These are phyloP conservation scores for Pseudogymnoascus sp. DNA, from an alignment of 2,329 filamentous ascomycete genomes.

Conservation along the genomic window DNA sequence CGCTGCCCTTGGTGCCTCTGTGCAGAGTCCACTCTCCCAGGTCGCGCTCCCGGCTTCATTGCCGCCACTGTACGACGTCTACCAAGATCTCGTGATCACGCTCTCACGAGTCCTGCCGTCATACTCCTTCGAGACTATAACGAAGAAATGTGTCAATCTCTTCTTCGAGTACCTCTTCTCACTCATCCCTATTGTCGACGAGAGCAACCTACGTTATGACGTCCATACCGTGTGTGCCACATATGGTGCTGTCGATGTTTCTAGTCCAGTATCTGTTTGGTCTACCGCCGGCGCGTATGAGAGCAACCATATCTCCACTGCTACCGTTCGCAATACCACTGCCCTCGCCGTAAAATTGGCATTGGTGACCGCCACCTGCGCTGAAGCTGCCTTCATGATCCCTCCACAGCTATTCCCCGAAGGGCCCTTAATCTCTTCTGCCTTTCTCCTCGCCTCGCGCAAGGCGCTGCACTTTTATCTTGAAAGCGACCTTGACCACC, in stretches of 20 bases:
- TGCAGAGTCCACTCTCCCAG: not conserved
- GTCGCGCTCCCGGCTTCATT: not conserved
- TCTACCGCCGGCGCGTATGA: not conserved
- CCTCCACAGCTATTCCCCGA: constrained; percentile 34
- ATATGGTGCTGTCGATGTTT: not conserved
- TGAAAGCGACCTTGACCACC: constrained; percentile 35
- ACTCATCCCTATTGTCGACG: constrained; percentile 35
- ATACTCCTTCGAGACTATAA: constrained; percentile 12
- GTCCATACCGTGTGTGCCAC: constrained; percentile 27
- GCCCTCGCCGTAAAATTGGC: constrained; percentile 25
- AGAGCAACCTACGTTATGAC: constrained; percentile 32
- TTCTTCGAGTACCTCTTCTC: constrained; percentile 38
- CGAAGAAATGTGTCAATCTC: constrained; percentile 30
- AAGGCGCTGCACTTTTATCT: constrained; percentile 33
- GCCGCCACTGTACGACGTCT: constrained; percentile 17
- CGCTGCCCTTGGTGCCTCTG: not conserved
- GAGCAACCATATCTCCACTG: not conserved
- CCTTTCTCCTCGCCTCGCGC: constrained; percentile 34
- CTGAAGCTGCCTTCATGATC: constrained; percentile 34
- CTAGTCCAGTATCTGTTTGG: constrained; percentile 1
- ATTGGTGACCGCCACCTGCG: constrained; percentile 37
- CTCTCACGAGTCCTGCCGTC: constrained; percentile 9
- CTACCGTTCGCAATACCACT: not conserved
- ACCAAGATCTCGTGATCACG: constrained; percentile 15
- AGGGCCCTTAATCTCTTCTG: constrained; percentile 20